Evolutionary conservation across 1,284 basidiomycete species (phyloP).

Genomic region (Puccinia novopanici): DNA sequence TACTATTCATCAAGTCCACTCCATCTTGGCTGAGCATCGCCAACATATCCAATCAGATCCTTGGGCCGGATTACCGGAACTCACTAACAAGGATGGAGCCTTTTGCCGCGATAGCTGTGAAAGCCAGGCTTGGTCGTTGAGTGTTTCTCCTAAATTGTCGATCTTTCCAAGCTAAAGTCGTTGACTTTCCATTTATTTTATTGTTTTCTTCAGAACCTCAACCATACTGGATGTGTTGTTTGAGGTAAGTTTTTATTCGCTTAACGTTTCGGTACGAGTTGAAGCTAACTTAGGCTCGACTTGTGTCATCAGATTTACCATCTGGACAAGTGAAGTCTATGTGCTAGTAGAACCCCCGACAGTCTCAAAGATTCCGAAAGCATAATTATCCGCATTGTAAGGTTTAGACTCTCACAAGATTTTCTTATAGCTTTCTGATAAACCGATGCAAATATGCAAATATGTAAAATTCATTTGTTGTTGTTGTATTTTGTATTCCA

Average conservation of each 20-base stretch:
- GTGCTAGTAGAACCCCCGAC: too few species aligned
- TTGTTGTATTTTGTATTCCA: too few species aligned
- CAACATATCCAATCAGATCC: slow-evolving; percentile 74
- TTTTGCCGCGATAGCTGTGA: slow-evolving; percentile 82
- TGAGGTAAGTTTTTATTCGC: slow-evolving; percentile 19
- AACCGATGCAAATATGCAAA: too few species aligned
- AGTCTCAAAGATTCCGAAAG: too few species aligned
- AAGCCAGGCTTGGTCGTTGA: slow-evolving; percentile 68
- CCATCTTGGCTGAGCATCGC: slow-evolving; percentile 70
- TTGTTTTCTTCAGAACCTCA: slow-evolving; percentile 21
- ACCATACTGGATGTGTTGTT: slow-evolving; percentile 39
- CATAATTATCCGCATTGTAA: too few species aligned
- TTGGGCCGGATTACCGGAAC: slow-evolving; percentile 88
- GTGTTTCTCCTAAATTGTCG: background rate
- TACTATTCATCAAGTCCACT: slow-evolving; percentile 77
- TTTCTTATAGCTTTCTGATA: too few species aligned
- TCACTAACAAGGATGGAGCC: slow-evolving; percentile 67
- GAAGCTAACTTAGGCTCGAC: too few species aligned
- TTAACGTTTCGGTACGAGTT: background rate
- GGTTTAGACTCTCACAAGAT: too few species aligned
- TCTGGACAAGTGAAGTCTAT: background rate
- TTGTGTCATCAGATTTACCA: background rate
- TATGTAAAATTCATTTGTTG: too few species aligned
- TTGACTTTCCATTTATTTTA: background rate
- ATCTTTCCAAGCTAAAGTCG: background rate